Base-by-base conservation (phyloP, 768 basidiomycete species). In the Pulveroboletus sp. region DNA sequence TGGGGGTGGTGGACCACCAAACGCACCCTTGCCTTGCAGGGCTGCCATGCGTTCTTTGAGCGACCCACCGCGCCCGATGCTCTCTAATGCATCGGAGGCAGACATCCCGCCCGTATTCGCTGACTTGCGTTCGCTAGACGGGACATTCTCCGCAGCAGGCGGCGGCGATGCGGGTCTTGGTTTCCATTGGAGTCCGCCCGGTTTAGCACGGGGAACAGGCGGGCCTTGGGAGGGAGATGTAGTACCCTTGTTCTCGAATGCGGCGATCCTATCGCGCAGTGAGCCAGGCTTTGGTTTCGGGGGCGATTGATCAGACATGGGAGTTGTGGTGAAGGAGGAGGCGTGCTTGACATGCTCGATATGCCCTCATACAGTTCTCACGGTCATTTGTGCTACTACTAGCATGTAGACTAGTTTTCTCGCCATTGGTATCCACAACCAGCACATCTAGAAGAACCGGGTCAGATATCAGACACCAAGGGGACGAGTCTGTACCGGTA, bases 41-140 rank as follows among this genome's bases (percentile, higher is more conserved):
- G 93, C 92, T 25, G 93, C 93, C 93, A 98, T 97, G 32, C 95
- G 82, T 50, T 97, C 95, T 71, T 85, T 94, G 56, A 98, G 69
- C 48, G 89, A 90, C 5, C 81, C 86, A 3, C 80, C 86, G 47
- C 82, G 82, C 6, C 79, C 79, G 67, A 95, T 94, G 59, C 86
- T 87, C 60, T 85, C 87, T 66, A 87, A 84, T 19, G 94, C 94
- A 72, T 97, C 94, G 24, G 81, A 80, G 5, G 90, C 90, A 20
- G 82, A 85, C 87, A 91, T 87, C 0, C 79, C 77, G 4, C 72
- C 71, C 0, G 59, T 52, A 42, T 24, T 49, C 12, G 38, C 7
- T 2, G 47, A 56, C 65, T 56, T 72, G 51, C 38, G 58, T n/a
- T 67, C 62, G 14, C 4, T 10, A 0, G 43, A 21, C 29, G 53